Percentiles rank a stretch among this genome's conserved stretches.
Evolutionary conservation across 2,329 filamentous ascomycete species (phyloP).

Genomic region (Ophiostoma piceae): DNA sequence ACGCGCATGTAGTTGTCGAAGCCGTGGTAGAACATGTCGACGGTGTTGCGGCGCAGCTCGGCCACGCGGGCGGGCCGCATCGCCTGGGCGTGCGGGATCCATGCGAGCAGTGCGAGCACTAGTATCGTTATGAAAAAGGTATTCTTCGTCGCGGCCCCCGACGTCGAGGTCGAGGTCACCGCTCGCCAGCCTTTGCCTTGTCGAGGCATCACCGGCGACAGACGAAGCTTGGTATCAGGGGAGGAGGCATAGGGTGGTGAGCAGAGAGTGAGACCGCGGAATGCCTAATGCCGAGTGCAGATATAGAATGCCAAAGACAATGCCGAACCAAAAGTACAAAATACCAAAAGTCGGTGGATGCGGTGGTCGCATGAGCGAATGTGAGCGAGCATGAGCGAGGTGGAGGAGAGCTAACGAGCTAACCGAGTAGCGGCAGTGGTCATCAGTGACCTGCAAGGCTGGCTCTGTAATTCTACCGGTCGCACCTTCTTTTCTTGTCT

Average conservation of each 20-base stretch:
- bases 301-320: background rate
- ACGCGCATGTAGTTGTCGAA: constrained; percentile 91
- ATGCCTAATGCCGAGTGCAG: background rate
- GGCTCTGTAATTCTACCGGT: background rate
- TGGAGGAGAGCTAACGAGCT: background rate
- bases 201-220: constrained; percentile 39
- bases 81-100: constrained; percentile 38
- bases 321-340: background rate
- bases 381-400: constrained; percentile 1
- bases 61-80: constrained; percentile 55
- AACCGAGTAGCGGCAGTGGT: no score
- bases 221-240: constrained; percentile 27
- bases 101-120: constrained; percentile 33
- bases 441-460: background rate
- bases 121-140: background rate
- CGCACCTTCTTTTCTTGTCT: background rate
- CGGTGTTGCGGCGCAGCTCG: constrained; percentile 54
- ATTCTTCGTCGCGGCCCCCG: background rate
- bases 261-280: background rate
- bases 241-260: constrained; percentile 32
- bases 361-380: background rate
- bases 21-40: constrained; percentile 92
- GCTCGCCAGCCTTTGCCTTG: constrained; percentile 30
- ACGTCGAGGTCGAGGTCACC: constrained; percentile 12
- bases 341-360: background rate